A percentile compares a stretch with the other conserved stretches of the same genome.
Conservation (phyloP, 2,329 filamentous ascomycete species). For the Pseudogymnoascus sp. region DNA sequence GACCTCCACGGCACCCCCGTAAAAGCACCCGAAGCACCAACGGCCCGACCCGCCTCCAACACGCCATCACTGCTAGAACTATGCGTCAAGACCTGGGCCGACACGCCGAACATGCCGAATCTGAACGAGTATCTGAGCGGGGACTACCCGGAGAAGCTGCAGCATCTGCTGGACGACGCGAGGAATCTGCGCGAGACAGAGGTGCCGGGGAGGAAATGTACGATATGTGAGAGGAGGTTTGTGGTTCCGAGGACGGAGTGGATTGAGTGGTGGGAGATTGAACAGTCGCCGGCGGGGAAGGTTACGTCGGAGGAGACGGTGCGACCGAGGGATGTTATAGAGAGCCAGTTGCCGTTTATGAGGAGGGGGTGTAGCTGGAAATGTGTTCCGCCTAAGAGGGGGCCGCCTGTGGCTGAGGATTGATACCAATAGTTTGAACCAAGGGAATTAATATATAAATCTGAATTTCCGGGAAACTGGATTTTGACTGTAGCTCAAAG, state of each 20-base stretch:
- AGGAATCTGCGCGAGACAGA: slow-evolving; percentile 35
- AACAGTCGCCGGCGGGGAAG: slow-evolving; percentile 15
- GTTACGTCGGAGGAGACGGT: slow-evolving; percentile 17
- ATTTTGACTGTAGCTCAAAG: not conserved
- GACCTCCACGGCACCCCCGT: slow-evolving; percentile 21
- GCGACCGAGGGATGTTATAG: slow-evolving; percentile 25
- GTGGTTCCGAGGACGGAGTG: slow-evolving; percentile 48
- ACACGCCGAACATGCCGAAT: slow-evolving; percentile 19
- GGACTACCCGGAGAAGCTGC: slow-evolving; percentile 19
- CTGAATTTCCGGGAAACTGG: not conserved
- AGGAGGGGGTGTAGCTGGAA: slow-evolving; percentile 30
- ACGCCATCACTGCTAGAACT: slow-evolving; percentile 27
- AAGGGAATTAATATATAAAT: not conserved
- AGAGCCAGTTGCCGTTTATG: slow-evolving; percentile 29
- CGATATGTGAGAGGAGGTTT: slow-evolving; percentile 41
- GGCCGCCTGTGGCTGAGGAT: not conserved
- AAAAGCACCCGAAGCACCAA: slow-evolving; percentile 23
- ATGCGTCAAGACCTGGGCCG: slow-evolving; percentile 22
- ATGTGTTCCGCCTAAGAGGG: slow-evolving; percentile 21
- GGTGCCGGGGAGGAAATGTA: slow-evolving; percentile 43
- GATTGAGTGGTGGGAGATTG: slow-evolving; percentile 53
- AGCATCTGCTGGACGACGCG: slow-evolving; percentile 15
- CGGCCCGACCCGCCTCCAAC: slow-evolving; percentile 17
- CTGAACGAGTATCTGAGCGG: slow-evolving; percentile 19
- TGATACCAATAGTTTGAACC: not conserved